Conservation (phyloP, 2,329 filamentous ascomycete species). For the Colletotrichum sublineola region DNA sequence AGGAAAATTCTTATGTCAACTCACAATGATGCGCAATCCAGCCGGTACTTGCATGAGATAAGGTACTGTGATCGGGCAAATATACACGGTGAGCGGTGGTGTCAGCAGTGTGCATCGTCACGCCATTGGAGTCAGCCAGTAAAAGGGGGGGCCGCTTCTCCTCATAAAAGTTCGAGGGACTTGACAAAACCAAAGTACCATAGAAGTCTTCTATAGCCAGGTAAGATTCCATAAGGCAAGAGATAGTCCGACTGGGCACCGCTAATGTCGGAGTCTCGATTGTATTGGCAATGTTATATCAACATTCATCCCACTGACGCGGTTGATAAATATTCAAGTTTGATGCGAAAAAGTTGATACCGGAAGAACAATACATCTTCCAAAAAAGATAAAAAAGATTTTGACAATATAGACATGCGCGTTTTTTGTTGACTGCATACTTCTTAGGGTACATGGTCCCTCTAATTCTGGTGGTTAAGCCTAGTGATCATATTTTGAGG, state of each 20-base stretch:
- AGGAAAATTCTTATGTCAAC: not conserved
- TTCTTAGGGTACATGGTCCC: not conserved
- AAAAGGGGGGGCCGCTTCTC: not conserved
- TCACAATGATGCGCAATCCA: not conserved
- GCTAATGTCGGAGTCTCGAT: not conserved
- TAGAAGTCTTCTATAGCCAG: not conserved
- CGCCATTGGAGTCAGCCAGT: constrained; percentile 16
- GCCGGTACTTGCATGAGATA: constrained; percentile 2
- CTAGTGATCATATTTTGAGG: not conserved
- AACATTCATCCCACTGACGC: not conserved
- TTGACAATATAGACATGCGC: not conserved
- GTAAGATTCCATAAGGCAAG: not conserved
- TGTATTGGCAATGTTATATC: constrained; percentile 14
- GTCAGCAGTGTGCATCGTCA: constrained; percentile 22
- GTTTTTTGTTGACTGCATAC: not conserved
- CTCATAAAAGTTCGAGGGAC: not conserved
- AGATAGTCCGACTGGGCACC: not conserved
- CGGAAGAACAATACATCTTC: no score
- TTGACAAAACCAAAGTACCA: not conserved
- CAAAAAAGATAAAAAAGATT: not conserved
- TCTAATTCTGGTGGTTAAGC: not conserved
- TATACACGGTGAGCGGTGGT: not conserved
- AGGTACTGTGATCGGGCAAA: not conserved
- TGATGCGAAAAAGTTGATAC: not conserved
- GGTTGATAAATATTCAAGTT: not conserved